Evolutionary conservation across 1,284 basidiomycete genomes (phyloP).

Genomic region (Phenoliferia sp.): DNA sequence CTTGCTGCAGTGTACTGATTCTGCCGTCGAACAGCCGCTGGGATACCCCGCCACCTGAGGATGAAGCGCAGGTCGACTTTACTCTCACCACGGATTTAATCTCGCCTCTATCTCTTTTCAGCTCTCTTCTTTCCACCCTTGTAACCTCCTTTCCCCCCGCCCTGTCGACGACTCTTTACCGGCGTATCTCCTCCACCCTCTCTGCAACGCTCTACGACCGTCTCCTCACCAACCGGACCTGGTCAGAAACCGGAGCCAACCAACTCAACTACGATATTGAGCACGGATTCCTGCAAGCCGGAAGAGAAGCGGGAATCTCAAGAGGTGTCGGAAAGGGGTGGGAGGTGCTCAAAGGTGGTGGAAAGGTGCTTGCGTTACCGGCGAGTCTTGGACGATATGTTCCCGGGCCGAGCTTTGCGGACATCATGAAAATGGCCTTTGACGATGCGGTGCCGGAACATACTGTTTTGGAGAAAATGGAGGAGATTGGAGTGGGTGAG

Average conservation of each 20-base stretch:
- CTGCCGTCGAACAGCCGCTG: constrained; percentile 20
- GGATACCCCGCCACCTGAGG: constrained; percentile 5
- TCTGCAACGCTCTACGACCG: constrained; percentile 27
- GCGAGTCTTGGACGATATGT: background rate
- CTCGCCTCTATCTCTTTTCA: constrained; percentile 32
- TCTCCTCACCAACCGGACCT: constrained; percentile 20
- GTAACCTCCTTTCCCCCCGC: constrained; percentile 23
- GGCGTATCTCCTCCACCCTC: constrained; percentile 22
- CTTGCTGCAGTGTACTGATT: background rate
- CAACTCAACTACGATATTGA: constrained; percentile 34
- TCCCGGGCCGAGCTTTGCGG: constrained; percentile 16
- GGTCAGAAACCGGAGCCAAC: constrained; percentile 26
- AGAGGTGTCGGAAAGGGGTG: constrained; percentile 26
- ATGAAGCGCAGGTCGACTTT: constrained; percentile 9
- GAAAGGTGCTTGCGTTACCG: constrained; percentile 30
- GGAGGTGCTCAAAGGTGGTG: constrained; percentile 29
- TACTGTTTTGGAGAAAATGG: constrained; percentile 13
- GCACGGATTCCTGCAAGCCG: constrained; percentile 34
- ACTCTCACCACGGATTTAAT: constrained; percentile 34
- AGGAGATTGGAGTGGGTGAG: constrained; percentile 34
- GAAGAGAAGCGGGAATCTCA: constrained; percentile 25
- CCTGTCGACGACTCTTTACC: constrained; percentile 23
- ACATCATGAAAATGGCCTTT: constrained; percentile 34
- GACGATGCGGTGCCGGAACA: constrained; percentile 22
- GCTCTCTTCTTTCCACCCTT: constrained; percentile 28